Evolutionary conservation across 371 early-diverging fungal species (phyloP).

Genomic region (Mortierella sp.): DNA sequence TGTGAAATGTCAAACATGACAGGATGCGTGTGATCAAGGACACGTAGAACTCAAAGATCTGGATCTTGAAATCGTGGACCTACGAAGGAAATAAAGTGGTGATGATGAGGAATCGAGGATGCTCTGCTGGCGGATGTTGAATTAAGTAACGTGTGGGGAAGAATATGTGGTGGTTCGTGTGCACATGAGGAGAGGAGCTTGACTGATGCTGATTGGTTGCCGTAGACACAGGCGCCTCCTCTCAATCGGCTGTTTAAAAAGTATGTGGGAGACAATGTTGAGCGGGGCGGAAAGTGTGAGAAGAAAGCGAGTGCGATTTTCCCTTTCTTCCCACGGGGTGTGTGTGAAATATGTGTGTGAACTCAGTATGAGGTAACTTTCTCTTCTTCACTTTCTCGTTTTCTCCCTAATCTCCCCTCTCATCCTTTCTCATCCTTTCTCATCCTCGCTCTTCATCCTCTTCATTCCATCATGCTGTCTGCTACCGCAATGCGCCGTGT

Average conservation of each 20-base stretch:
- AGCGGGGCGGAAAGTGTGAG: neutral
- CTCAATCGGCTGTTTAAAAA: too few relatives aligned
- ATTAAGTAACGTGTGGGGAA: neutral
- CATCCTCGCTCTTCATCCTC: neutral
- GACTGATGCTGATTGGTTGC: neutral
- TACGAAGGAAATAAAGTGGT: constrained; percentile 51
- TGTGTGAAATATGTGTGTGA: too few relatives aligned
- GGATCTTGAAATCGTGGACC: constrained; percentile 65
- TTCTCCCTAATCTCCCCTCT: neutral
- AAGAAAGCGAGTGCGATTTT: neutral
- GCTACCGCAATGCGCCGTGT: constrained; percentile 52
- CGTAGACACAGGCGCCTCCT: too few relatives aligned
- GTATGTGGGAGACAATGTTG: neutral
- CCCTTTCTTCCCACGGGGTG: constrained; percentile 11
- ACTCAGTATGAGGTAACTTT: neutral
- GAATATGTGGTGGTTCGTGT: too few relatives aligned
- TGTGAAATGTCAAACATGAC: too few relatives aligned
- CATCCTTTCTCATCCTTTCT: neutral
- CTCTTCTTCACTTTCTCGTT: constrained; percentile 1
- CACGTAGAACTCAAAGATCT: constrained; percentile 61
- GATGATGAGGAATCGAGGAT: neutral
- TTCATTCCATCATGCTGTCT: constrained; percentile 30
- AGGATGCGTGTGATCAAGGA: constrained; percentile 64
- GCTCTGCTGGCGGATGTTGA: neutral
- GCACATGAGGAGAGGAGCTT: neutral